Percentiles rank a stretch among this genome's conserved stretches.
Conservation (phyloP, 2,329 filamentous ascomycete genomes). For the Conoideocrella luteorostrata region DNA sequence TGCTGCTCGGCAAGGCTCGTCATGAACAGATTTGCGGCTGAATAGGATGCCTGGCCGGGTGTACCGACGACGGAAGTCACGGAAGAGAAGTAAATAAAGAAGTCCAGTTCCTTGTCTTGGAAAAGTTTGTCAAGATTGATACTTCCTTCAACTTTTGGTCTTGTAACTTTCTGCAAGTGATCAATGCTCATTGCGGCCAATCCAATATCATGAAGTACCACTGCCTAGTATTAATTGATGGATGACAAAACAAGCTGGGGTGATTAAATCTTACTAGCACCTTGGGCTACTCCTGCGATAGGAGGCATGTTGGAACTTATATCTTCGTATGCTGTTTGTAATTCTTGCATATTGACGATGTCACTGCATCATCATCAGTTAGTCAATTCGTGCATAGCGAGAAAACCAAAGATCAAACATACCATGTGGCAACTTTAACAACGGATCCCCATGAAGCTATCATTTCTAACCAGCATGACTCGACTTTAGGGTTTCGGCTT, state of each 20-base stretch:
- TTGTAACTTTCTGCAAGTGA: constrained; percentile 16
- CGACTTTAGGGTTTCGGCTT: constrained; percentile 1
- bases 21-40: constrained; percentile 39
- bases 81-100: constrained; percentile 31
- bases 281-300: constrained; percentile 36
- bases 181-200: constrained; percentile 23
- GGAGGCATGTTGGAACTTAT: constrained; percentile 21
- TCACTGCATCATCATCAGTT: too few relatives aligned
- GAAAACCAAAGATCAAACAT: not conserved
- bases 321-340: constrained; percentile 5
- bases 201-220: constrained; percentile 33
- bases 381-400: too few relatives aligned
- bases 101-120: constrained; percentile 23
- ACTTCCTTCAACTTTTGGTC: constrained; percentile 29
- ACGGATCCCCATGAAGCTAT: not conserved
- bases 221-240: too few relatives aligned
- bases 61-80: constrained; percentile 21
- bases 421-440: not conserved
- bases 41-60: constrained; percentile 36
- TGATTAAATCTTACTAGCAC: too few relatives aligned
- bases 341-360: constrained; percentile 7
- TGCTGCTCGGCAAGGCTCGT: constrained; percentile 28
- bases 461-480: not conserved
- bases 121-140: constrained; percentile 26
- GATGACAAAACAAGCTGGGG: too few relatives aligned